A percentile compares a stretch with the other conserved stretches of the same genome.
These are phyloP conservation scores for Serendipita sp. DNA, from an alignment of 768 basidiomycete genomes.

Conservation along the genomic window DNA sequence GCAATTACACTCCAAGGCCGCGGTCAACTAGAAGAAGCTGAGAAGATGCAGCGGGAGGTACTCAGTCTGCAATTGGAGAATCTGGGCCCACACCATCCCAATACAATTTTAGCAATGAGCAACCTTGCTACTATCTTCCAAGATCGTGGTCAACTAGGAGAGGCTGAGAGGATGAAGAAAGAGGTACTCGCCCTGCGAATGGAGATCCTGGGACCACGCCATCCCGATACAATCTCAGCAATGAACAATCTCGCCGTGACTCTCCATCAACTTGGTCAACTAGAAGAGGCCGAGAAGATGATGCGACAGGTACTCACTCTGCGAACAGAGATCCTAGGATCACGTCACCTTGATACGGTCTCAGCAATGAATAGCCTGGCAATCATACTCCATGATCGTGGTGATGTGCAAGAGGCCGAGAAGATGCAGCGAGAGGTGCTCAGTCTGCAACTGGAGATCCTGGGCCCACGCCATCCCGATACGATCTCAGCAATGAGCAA, in stretches of 20 bases:
- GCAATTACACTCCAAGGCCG: too few species aligned
- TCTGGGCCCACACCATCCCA: not conserved
- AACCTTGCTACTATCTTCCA: too few species aligned
- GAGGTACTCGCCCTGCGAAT: too few species aligned
- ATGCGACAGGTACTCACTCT: not conserved
- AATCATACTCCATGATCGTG: not conserved
- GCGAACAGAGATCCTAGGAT: not conserved
- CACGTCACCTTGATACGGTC: not conserved
- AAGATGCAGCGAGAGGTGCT: not conserved
- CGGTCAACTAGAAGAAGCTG: too few species aligned
- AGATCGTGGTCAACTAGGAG: too few species aligned
- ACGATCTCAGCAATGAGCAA: not conserved
- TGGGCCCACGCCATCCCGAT: not conserved
- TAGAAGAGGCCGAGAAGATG: not conserved
- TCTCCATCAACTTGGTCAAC: not conserved
- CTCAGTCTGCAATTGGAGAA: not conserved
- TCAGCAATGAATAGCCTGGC: not conserved
- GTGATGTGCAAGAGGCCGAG: not conserved
- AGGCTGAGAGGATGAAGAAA: too few species aligned
- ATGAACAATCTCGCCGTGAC: not conserved
- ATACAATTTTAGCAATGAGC: too few species aligned
- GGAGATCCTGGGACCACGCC: too few species aligned
- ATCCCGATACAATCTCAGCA: too few species aligned
- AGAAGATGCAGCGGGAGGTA: too few species aligned
- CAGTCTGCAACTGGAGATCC: not conserved